Base-by-base conservation (phyloP, 2,329 filamentous ascomycete species). In the Calonectria hawksworthii region DNA sequence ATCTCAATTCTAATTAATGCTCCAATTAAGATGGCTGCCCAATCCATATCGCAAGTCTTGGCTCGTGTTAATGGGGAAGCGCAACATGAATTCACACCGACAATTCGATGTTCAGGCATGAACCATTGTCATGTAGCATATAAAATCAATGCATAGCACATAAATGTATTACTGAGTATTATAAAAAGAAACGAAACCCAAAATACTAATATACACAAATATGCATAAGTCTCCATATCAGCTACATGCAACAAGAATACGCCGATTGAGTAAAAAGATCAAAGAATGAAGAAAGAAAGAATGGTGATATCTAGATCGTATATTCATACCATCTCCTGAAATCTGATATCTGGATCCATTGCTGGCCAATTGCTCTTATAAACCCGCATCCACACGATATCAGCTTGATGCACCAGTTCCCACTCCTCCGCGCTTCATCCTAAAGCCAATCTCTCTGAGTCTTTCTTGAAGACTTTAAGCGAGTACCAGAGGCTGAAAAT, bases 11-110 rank as follows among this genome's bases (percentile, higher is more conserved):
- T 38, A 63, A 63, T 63, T 63, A 63, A 63, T 41, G 56, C 56
- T 41, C 34, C 26, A 63, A 63, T 63, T 63, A 63, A 61, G 21
- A 63, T 63, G n/a, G 34, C 34, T 41, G 56, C 56, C 56, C 56
- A 63, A 63, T 63, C 36, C n/a, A 23, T 16, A 38, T 41, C 56
- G 36, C 56, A 63, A 28, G 18, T 63, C 56, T 28, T 63, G 16
- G 26, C n/a, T 16, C 32, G 18, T 28, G 30, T 32, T 32, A 32
- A 32, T 32, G 30, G 30, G 30, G 30, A 32, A 32, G 30, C 34
- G n/a, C 23, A 36, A 63, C 34, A 34, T 28, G 34, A 63, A 38
- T 41, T 28, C 23, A 4, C 23, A 41, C 21, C 5, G 26, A n/a
- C 32, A 38, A 11, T 63, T 63, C 23, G 23, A 63, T 28, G 18